Conservation (phyloP, 352 stramenopile genomes). For the Phytophthora pistaciae region DNA sequence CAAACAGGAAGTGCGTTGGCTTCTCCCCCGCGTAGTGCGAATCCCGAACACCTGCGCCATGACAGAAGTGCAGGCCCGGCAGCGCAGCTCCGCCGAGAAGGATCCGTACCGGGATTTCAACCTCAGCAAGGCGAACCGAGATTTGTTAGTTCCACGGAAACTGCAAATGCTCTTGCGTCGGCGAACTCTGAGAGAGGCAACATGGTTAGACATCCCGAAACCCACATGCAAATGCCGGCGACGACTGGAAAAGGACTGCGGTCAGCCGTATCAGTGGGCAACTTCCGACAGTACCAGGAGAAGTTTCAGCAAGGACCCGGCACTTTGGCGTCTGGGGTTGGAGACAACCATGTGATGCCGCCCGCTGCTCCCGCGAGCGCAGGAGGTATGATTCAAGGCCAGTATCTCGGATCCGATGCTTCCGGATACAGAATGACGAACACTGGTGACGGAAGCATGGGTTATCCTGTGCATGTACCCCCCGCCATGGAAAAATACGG, state of each 20-base stretch:
- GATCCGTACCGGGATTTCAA: conserved; percentile 38
- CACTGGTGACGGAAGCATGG: conserved; percentile 13
- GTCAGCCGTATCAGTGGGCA: conserved; percentile 74
- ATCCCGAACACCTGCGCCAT: conserved; percentile 16
- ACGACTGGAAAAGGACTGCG: conserved; percentile 45
- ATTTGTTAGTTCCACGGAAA: conserved; percentile 17
- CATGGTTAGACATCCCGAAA: conserved; percentile 32
- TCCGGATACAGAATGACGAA: conserved; percentile 30
- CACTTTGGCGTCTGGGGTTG: not conserved
- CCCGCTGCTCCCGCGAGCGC: conserved; percentile 16
- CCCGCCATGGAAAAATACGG: conserved; percentile 48
- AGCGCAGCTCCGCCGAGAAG: conserved; percentile 49
- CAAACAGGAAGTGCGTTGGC: conserved; percentile 31
- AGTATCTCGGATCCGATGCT: conserved; percentile 28
- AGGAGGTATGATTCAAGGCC: conserved; percentile 24
- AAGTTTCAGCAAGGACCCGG: conserved; percentile 42
- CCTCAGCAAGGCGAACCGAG: conserved; percentile 25
- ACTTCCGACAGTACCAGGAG: conserved; percentile 77
- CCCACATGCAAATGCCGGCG: conserved; percentile 18
- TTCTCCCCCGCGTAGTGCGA: conserved; percentile 37
- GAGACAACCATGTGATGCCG: conserved; percentile 16
- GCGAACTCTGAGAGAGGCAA: conserved; percentile 25
- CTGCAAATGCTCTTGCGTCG: conserved; percentile 3
- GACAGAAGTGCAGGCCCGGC: conserved; percentile 26
- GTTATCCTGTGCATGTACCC: conserved; percentile 27